Conservation (phyloP, 2,329 filamentous ascomycete species). For the Neurospora crassa region DNA sequence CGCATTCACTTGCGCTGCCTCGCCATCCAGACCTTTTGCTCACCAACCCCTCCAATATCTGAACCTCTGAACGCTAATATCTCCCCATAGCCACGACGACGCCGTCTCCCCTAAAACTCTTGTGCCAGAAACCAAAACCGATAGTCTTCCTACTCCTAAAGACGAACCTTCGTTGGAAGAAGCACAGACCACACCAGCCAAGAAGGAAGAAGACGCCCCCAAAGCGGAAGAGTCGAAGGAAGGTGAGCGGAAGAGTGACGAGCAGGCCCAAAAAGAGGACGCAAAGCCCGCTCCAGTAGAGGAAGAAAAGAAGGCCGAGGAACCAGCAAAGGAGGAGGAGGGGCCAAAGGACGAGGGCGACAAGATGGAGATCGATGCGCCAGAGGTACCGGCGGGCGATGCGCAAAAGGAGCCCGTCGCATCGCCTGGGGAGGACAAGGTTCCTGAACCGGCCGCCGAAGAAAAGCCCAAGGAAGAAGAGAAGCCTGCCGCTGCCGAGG, state of each 20-base stretch:
- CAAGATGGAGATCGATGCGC: background rate
- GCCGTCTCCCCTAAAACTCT: background rate
- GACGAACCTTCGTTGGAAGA: background rate
- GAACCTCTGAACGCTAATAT: background rate
- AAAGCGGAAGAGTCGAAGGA: background rate
- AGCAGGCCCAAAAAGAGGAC: background rate
- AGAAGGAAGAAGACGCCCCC: background rate
- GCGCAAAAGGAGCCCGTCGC: background rate
- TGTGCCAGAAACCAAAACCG: background rate
- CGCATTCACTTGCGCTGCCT: background rate
- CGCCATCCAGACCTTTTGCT: background rate
- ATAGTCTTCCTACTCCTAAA: background rate
- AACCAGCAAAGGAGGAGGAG: background rate
- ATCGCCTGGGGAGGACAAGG: background rate
- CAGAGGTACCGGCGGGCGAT: background rate
- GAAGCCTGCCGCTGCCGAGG: background rate
- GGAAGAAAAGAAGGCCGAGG: constrained; percentile 6
- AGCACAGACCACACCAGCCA: background rate
- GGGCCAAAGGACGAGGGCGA: background rate
- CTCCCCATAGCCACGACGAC: background rate
- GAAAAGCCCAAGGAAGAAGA: background rate
- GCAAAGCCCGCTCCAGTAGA: background rate
- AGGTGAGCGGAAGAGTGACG: background rate
- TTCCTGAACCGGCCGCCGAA: constrained; percentile 1
- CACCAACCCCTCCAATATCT: background rate